Conservation (phyloP, 495 filamentous ascomycete genomes). For the Chaetomium cochliodes region DNA sequence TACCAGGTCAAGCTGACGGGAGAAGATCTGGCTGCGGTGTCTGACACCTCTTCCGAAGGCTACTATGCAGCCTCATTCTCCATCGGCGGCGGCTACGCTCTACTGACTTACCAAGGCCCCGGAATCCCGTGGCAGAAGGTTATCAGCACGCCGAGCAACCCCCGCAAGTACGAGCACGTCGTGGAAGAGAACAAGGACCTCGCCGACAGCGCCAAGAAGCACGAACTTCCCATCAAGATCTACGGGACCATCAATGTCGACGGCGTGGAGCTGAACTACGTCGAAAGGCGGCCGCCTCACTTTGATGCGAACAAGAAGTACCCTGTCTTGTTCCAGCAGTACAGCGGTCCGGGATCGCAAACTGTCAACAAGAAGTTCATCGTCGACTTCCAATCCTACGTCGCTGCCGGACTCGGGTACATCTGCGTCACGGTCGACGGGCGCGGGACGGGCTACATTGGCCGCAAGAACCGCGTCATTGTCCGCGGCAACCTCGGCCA, state of each 20-base stretch:
- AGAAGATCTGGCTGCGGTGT: slow-evolving; percentile 66
- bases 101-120: slow-evolving; percentile 81
- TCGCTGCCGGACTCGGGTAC: slow-evolving; percentile 86
- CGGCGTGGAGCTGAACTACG: slow-evolving; percentile 71
- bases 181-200: slow-evolving; percentile 78
- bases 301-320: slow-evolving; percentile 85
- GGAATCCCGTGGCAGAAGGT: slow-evolving; percentile 90
- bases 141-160: slow-evolving; percentile 72
- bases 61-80: slow-evolving; percentile 89
- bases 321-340: slow-evolving; percentile 90
- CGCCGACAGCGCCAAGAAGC: slow-evolving; percentile 63
- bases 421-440: slow-evolving; percentile 94
- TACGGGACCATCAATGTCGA: slow-evolving; percentile 80
- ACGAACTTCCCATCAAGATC: slow-evolving; percentile 79
- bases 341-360: slow-evolving; percentile 89
- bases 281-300: slow-evolving; percentile 87
- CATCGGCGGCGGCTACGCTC: slow-evolving; percentile 70
- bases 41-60: slow-evolving; percentile 73
- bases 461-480: slow-evolving; percentile 76
- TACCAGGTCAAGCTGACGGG: slow-evolving; percentile 84
- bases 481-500: slow-evolving; percentile 80
- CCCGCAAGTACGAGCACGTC: slow-evolving; percentile 58
- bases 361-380: slow-evolving; percentile 75
- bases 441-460: slow-evolving; percentile 87
- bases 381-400: slow-evolving; percentile 87